Evolutionary conservation across 2,329 filamentous ascomycete genomes (phyloP).

Genomic region (Neofusicoccum sp.): DNA sequence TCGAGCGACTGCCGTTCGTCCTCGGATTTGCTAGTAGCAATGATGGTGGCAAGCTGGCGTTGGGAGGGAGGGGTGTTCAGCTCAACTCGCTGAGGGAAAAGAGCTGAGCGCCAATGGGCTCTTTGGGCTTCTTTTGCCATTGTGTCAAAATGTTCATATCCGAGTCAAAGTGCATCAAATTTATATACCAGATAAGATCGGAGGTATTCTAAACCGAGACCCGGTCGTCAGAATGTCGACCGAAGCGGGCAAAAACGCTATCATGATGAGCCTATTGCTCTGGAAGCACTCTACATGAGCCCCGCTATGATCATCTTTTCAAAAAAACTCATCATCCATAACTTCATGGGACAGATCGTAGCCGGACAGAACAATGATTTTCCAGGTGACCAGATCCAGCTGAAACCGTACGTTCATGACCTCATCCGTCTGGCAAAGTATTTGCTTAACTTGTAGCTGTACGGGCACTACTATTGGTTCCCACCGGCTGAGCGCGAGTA

Average conservation of each 20-base stretch:
- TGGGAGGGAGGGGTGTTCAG: constrained; percentile 22
- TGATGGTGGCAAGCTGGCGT: constrained; percentile 22
- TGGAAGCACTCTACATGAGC: too few relatives aligned
- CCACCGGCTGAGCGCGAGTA: too few relatives aligned
- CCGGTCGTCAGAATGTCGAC: not conserved
- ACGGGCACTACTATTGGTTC: too few relatives aligned
- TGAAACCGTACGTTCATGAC: constrained; percentile 39
- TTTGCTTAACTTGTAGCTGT: too few relatives aligned
- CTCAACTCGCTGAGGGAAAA: constrained; percentile 22
- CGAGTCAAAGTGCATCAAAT: too few relatives aligned
- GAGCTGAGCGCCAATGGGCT: constrained; percentile 20
- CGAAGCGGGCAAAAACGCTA: not conserved
- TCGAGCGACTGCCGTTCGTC: not conserved
- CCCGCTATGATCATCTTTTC: constrained; percentile 18
- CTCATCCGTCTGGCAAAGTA: too few relatives aligned
- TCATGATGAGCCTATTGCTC: too few relatives aligned
- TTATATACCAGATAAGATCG: constrained; percentile 19
- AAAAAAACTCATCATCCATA: constrained; percentile 21
- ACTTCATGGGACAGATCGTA: constrained; percentile 22
- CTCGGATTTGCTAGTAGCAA: constrained; percentile 15
- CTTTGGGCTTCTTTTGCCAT: constrained; percentile 3
- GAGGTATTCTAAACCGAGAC: constrained; percentile 10
- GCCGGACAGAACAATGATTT: constrained; percentile 48
- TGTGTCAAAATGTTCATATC: not conserved
- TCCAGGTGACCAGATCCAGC: constrained; percentile 50